These are phyloP conservation scores for Dipteronia sinensis DNA, from an alignment of 345 rosid genomes.

Conservation along the genomic window DNA sequence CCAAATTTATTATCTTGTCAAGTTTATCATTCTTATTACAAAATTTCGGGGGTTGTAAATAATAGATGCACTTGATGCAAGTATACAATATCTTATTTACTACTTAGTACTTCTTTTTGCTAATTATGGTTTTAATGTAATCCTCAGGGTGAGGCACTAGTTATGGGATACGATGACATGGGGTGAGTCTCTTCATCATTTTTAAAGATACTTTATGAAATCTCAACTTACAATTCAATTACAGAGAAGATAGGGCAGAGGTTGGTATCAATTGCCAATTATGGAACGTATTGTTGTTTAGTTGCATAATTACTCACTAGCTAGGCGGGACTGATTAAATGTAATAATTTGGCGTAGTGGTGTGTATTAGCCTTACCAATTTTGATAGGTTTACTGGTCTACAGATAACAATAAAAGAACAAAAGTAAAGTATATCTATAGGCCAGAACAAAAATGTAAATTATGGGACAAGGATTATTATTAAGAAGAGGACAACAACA, in stretches of 20 bases:
- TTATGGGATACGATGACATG: conserved; percentile 99
- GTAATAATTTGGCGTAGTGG: conserved; percentile 6
- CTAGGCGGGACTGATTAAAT: neutral
- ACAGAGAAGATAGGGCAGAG: neutral
- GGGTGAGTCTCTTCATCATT: conserved; percentile 58
- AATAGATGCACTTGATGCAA: neutral
- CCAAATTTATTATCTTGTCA: neutral
- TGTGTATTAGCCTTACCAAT: neutral
- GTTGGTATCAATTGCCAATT: neutral
- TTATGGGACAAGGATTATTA: neutral
- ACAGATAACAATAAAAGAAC: neutral
- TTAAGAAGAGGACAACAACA: neutral
- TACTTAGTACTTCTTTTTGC: neutral
- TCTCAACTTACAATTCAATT: conserved; percentile 15
- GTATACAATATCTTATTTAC: neutral
- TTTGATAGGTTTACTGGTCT: neutral
- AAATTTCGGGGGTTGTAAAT: neutral
- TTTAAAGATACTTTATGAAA: conserved; percentile 1
- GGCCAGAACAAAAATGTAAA: neutral
- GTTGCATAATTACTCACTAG: neutral
- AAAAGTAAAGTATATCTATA: neutral
- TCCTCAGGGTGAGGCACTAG: conserved; percentile 96
- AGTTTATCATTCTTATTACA: neutral
- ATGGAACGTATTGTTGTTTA: neutral
- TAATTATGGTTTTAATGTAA: conserved; percentile 28